A percentile compares a stretch with the other conserved stretches of the same genome.
These are phyloP conservation scores for Micractinium conductrix DNA, from an alignment of 139 green algal genomes.

Conservation along the genomic window DNA sequence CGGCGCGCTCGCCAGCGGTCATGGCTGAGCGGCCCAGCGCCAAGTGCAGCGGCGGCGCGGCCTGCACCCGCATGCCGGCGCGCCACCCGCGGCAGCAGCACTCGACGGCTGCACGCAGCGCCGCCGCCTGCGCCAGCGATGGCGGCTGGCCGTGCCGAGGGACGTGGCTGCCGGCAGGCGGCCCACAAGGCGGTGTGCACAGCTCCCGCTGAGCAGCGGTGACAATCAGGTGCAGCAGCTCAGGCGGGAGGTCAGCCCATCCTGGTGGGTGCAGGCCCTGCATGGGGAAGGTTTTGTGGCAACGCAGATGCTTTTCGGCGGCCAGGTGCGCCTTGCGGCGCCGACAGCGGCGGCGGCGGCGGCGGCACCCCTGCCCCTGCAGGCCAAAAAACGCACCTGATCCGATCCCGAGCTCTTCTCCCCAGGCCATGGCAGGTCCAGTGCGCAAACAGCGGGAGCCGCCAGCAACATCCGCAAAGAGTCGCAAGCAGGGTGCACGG, in stretches of 20 bases:
- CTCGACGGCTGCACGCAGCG: neutral
- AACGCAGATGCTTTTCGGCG: too few species aligned
- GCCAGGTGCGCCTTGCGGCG: too few species aligned
- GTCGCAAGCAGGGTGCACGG: too few species aligned
- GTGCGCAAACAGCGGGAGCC: too few species aligned
- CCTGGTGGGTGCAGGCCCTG: neutral
- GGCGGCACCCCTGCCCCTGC: too few species aligned
- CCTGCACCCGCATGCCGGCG: neutral
- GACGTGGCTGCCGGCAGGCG: neutral
- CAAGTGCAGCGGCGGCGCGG: neutral
- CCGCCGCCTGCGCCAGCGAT: neutral
- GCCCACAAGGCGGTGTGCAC: neutral
- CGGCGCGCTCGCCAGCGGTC: neutral
- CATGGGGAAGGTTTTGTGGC: too few species aligned
- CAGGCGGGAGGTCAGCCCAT: neutral
- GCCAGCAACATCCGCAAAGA: too few species aligned
- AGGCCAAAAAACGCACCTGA: too few species aligned
- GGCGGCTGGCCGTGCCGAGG: neutral
- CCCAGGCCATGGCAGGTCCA: too few species aligned
- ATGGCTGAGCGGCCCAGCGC: neutral
- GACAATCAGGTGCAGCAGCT: neutral
- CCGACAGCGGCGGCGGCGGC: too few species aligned
- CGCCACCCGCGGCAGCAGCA: constrained; percentile 14
- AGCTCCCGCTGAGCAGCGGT: neutral
- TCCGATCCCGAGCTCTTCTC: too few species aligned